phyloP scores from a whole-genome alignment of 2,329 filamentous ascomycete genomes.

The Fusarium chuoi region DNA sequence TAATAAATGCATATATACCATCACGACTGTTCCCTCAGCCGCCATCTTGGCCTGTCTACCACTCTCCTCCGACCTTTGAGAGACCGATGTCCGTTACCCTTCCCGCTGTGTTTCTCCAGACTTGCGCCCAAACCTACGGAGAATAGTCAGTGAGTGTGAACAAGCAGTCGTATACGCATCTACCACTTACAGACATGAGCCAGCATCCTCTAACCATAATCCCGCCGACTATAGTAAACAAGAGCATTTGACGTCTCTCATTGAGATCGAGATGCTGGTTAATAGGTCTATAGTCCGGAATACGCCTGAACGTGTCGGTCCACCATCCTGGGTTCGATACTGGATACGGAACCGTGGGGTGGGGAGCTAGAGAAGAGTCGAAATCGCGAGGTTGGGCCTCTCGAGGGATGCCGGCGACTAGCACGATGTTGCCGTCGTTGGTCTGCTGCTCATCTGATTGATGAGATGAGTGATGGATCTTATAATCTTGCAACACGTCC shows the following conservation, averaged over 20 bases:
- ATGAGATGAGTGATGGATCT: not conserved
- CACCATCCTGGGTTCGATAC: constrained; percentile 7
- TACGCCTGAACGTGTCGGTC: not conserved
- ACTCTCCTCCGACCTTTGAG: not conserved
- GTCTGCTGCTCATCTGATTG: not conserved
- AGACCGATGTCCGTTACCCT: not conserved
- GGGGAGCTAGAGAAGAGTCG: not conserved
- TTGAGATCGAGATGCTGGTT: not conserved
- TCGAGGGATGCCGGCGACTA: not conserved
- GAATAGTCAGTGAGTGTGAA: not conserved
- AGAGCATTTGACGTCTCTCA: not conserved
- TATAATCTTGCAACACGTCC: not conserved
- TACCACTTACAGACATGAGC: not conserved
- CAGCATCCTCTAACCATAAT: constrained; percentile 3
- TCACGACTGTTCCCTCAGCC: not conserved
- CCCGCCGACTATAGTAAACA: not conserved
- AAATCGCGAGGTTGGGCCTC: constrained; percentile 4
- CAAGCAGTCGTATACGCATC: too few species aligned
- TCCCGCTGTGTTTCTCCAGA: not conserved
- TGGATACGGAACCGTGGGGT: not conserved
- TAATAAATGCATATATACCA: not conserved
- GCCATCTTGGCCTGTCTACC: not conserved
- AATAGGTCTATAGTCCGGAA: not conserved
- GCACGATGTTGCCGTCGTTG: not conserved
- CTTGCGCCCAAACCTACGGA: not conserved